phyloP scores from a whole-genome alignment of 768 basidiomycete genomes.

The Tulasnella sp. region DNA sequence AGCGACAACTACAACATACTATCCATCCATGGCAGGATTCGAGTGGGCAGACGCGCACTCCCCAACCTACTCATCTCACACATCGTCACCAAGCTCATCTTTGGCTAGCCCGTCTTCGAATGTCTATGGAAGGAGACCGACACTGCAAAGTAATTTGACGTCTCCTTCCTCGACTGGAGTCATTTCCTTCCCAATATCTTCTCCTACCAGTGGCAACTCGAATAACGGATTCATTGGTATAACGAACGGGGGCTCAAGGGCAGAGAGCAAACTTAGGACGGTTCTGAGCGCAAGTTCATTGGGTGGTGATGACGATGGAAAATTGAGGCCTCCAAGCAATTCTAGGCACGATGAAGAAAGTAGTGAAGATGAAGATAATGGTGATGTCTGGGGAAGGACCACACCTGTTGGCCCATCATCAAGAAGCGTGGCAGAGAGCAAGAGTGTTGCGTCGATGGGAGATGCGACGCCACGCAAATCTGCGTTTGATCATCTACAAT shows the following conservation, averaged over 20 bases:
- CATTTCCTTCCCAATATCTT: background rate
- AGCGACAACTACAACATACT: background rate
- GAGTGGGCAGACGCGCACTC: constrained; percentile 9
- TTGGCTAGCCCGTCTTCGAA: background rate
- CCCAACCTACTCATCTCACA: background rate
- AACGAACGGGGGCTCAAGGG: background rate
- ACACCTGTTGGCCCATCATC: too few relatives aligned
- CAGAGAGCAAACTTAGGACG: constrained; percentile 16
- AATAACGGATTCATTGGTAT: background rate
- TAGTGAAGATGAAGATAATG: too few relatives aligned
- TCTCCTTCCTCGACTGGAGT: background rate
- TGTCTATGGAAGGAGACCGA: too few relatives aligned
- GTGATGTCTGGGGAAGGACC: too few relatives aligned
- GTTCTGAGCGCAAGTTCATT: constrained; percentile 12
- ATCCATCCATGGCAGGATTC: background rate
- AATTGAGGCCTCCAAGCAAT: too few relatives aligned
- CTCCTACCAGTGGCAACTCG: background rate
- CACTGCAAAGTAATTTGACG: too few relatives aligned
- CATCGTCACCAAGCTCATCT: background rate
- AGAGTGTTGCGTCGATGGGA: too few relatives aligned
- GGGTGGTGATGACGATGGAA: too few relatives aligned
- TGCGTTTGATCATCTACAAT: too few relatives aligned
- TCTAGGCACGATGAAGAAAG: too few relatives aligned
- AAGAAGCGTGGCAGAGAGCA: too few relatives aligned
- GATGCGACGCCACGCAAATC: too few relatives aligned